Base-by-base conservation (phyloP, 1,284 basidiomycete genomes). In the Ceratorhiza oryzae-sativae region DNA sequence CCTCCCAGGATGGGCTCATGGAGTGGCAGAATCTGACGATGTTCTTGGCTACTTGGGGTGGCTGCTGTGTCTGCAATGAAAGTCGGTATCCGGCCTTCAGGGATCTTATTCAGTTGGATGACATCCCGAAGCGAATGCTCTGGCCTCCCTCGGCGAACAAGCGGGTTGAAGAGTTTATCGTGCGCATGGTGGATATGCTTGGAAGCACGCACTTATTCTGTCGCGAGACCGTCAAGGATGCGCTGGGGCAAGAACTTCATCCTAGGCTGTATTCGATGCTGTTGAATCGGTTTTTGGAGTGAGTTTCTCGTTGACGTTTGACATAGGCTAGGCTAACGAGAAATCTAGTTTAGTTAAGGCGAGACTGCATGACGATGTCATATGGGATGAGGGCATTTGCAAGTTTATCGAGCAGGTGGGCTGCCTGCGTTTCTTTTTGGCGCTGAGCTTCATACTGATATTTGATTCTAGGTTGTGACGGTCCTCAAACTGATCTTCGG, bases 11-110 rank as follows among this genome's bases (percentile, higher is more conserved):
- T 36, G 63, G 63, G 6, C 51, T 68, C 49, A 86, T 85, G 72
- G 79, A 94, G 76, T 97, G 95, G 95, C 91, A 94, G 77, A 95
- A 97, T 79, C 83, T 94, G 25, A 90, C 92, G 0, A 83, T 94
- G 32, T 93, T 93, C 79, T 81, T 97, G 49, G 88, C 92, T 18
- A 87, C 92, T 0, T 86, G 92, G 30, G 89, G 91, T 45, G 89
- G 90, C 1, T 84, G 88, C 4, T 93, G 90, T 74, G 80, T 87
- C 13, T 82, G 61, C 49, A 73, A 59, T 46, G 73, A 72, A 42
- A 73, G 60, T 46, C 49, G 46, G 18, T 72, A 61, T 0, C 75
- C 74, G 2, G 71, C 76, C 25, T 80, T 94, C 9, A 81, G 84
- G 8, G 78, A 84, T 13, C 80, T 88, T 55, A 85, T 94, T 59